Evolutionary conservation across 306 rosid genomes (phyloP).

Genomic region (Acacia melanoxylon): DNA sequence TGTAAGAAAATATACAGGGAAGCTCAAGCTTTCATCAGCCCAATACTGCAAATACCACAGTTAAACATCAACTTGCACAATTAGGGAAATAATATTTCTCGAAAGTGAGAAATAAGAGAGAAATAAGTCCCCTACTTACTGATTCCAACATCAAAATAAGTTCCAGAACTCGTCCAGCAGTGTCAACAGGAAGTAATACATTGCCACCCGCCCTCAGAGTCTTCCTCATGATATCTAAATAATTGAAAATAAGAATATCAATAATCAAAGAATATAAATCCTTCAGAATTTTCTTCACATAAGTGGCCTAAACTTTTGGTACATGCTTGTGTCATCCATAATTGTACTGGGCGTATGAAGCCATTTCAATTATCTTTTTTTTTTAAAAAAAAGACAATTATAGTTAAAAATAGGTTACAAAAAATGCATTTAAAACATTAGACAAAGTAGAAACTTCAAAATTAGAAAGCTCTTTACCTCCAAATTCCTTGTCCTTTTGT

Average conservation of each 20-base stretch:
- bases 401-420: neutral
- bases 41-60: slow-evolving; percentile 78
- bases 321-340: slow-evolving; percentile 10
- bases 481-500: slow-evolving; percentile 88
- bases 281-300: slow-evolving; percentile 24
- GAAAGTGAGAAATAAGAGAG: neutral
- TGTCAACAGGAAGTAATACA: slow-evolving; percentile 86
- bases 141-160: slow-evolving; percentile 81
- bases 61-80: slow-evolving; percentile 23
- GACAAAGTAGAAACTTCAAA: neutral
- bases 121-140: slow-evolving; percentile 53
- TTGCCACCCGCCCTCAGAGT: slow-evolving; percentile 86
- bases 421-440: slow-evolving; percentile 19
- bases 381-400: neutral
- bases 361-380: neutral
- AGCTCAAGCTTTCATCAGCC: slow-evolving; percentile 77
- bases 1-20: slow-evolving; percentile 80
- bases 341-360: neutral
- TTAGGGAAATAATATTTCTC: neutral
- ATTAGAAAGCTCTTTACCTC: slow-evolving; percentile 58
- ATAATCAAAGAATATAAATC: slow-evolving; percentile 27
- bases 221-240: slow-evolving; percentile 75
- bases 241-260: slow-evolving; percentile 29
- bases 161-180: slow-evolving; percentile 89
- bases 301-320: neutral